Conservation (phyloP, 257 asterid species). For the Nyctanthes arbortristis region DNA sequence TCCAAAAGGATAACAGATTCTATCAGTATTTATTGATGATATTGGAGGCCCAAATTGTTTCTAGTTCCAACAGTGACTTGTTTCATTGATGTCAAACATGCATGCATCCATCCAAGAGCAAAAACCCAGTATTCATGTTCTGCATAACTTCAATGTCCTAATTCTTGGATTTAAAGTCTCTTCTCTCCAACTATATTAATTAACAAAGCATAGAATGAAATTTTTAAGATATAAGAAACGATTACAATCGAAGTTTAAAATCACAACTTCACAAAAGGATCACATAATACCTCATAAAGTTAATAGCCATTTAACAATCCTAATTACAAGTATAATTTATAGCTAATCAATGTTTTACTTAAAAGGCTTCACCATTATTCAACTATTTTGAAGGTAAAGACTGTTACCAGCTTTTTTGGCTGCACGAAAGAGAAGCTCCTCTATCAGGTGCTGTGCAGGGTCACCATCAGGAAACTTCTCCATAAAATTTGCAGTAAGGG, state of each 20-base stretch:
- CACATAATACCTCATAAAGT: background rate
- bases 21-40: too few relatives aligned
- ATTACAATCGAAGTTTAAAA: background rate
- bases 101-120: background rate
- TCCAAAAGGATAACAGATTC: too few relatives aligned
- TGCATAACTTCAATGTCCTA: background rate
- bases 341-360: background rate
- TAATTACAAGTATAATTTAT: background rate
- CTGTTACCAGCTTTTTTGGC: slow-evolving; percentile 93
- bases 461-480: slow-evolving; percentile 97
- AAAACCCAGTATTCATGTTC: background rate
- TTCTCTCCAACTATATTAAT: background rate
- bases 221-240: background rate
- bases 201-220: background rate
- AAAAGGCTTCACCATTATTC: background rate
- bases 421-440: slow-evolving; percentile 91
- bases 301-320: background rate
- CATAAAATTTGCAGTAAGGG: slow-evolving; percentile 81
- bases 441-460: slow-evolving; percentile 95
- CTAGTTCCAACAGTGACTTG: too few relatives aligned
- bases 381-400: slow-evolving; percentile 2
- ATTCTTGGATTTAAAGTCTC: background rate
- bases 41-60: too few relatives aligned
- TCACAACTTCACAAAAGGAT: background rate
- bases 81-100: background rate